A percentile compares a stretch with the other conserved stretches of the same genome.
phyloP scores from a whole-genome alignment of 306 rosid species.

The Quercus dentata region DNA sequence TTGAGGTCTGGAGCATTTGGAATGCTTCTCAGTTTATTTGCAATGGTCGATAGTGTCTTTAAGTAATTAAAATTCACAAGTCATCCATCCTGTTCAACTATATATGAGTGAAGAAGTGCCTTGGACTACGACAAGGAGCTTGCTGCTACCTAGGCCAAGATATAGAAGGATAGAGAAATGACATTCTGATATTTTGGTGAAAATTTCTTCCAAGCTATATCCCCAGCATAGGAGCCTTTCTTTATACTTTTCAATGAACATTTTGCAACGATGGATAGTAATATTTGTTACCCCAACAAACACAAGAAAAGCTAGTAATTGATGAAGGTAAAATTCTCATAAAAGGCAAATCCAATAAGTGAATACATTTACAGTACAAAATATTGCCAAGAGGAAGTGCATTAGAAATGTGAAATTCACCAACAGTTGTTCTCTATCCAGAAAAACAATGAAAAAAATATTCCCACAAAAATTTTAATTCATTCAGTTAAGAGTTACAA shows the following conservation, averaged over 20 bases:
- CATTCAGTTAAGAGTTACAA: neutral
- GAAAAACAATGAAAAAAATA: neutral
- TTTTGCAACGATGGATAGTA: neutral
- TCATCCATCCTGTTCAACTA: no score
- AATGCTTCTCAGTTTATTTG: no score
- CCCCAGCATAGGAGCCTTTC: neutral
- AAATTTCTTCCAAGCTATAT: neutral
- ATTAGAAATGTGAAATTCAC: neutral
- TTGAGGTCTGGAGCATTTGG: no score
- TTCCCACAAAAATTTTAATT: neutral
- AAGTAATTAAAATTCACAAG: no score
- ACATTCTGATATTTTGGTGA: no score
- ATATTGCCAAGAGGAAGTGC: neutral
- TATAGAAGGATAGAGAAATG: neutral
- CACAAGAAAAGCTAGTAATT: neutral
- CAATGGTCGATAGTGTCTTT: no score
- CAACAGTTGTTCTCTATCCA: neutral
- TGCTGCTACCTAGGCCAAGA: neutral
- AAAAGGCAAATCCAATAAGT: neutral
- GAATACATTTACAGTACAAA: neutral
- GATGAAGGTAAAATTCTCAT: neutral
- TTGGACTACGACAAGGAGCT: neutral
- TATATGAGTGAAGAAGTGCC: neutral
- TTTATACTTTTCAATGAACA: neutral
- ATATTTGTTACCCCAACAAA: neutral